phyloP scores from a whole-genome alignment of 192 early-diverging fungal species.

The Backusella liffmaniae region DNA sequence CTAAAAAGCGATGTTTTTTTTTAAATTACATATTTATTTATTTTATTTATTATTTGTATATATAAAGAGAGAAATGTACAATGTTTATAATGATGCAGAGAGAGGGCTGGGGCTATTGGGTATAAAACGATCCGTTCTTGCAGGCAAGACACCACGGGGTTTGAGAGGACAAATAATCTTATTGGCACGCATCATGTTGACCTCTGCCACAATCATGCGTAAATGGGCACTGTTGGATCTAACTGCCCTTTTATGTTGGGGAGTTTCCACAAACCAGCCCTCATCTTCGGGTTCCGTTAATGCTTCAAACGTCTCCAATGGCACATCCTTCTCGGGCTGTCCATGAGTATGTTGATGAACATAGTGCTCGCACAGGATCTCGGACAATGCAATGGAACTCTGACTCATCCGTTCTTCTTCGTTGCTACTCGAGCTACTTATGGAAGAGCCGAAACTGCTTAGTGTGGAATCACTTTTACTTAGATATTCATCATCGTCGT shows the following conservation, averaged over 20 bases:
- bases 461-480: constrained; percentile 5
- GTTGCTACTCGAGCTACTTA: neutral
- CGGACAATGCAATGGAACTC: constrained; percentile 10
- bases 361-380: constrained; percentile 15
- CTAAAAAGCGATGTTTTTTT: too few species aligned
- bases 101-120: constrained; percentile 15
- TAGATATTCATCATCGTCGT: neutral
- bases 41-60: too few species aligned
- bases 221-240: constrained; percentile 46
- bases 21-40: too few species aligned
- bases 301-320: constrained; percentile 15
- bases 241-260: constrained; percentile 29
- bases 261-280: neutral
- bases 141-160: constrained; percentile 41
- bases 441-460: neutral
- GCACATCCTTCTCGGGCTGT: neutral
- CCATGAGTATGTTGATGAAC: neutral
- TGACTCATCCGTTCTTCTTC: neutral
- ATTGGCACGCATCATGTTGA: constrained; percentile 51
- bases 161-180: constrained; percentile 47
- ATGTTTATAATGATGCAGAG: neutral
- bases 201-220: constrained; percentile 48
- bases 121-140: constrained; percentile 41
- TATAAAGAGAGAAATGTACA: neutral
- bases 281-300: neutral